These are phyloP conservation scores for Saccharomycopsis schoenii DNA, from an alignment of 805 yeast species.

Conservation along the genomic window DNA sequence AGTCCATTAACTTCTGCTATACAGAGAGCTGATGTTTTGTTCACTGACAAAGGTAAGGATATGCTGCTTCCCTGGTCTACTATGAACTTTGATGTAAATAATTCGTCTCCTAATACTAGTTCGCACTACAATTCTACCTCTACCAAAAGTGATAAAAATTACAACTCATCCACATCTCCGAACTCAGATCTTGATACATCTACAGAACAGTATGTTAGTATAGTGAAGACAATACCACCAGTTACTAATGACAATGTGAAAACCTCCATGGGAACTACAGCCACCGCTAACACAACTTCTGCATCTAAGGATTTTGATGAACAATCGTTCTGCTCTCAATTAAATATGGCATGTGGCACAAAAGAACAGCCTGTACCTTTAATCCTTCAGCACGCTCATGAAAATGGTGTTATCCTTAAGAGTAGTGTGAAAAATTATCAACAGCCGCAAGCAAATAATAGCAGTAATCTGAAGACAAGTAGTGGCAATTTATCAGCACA, in stretches of 20 bases:
- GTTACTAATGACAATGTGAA: background rate
- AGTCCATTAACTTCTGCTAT: background rate
- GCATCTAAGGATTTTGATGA: slow-evolving; percentile 45
- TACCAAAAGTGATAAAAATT: slow-evolving; percentile 8
- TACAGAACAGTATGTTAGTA: background rate
- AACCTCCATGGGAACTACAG: slow-evolving; percentile 25
- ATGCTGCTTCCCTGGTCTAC: slow-evolving; percentile 12
- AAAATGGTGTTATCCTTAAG: background rate
- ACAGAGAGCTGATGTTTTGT: background rate
- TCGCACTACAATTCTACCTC: slow-evolving; percentile 10
- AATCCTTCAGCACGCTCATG: slow-evolving; percentile 10
- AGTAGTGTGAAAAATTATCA: background rate
- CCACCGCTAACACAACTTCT: background rate
- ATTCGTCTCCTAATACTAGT: slow-evolving; percentile 1
- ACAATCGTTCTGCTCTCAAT: slow-evolving; percentile 67
- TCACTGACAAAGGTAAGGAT: background rate
- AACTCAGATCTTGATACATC: slow-evolving; percentile 11
- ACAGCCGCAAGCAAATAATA: background rate
- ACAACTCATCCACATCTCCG: slow-evolving; percentile 6
- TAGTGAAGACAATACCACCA: background rate
- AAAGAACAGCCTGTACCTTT: slow-evolving; percentile 57
- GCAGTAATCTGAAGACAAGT: background rate
- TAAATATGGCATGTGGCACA: slow-evolving; percentile 79
- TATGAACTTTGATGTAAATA: background rate
- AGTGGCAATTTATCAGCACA: background rate